Evolutionary conservation across 1,139 yeast genomes (phyloP), one percentile per base, ranked within the genome.

Genomic region (Scheffersomyces insectosa): DNA sequence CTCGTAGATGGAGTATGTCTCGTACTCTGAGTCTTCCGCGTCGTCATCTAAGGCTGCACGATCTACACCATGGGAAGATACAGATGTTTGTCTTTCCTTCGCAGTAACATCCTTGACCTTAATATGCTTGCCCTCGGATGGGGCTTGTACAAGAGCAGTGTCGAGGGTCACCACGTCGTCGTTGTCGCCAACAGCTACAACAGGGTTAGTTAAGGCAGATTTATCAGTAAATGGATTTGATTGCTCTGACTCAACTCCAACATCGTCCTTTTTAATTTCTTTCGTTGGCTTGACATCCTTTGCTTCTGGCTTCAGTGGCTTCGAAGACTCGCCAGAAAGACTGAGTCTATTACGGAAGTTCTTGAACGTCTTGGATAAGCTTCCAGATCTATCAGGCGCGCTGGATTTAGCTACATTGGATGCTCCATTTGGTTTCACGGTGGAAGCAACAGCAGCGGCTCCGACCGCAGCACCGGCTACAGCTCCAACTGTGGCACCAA

Each of bases 1-100:
- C 57, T 78, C 82, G 50, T 78, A 76, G 10, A 77, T 69, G 5
- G 80, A 71, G 49, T 63, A 65, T 32, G 67, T 59, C 40, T 69
- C 76, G 48, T 47, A 52, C 12, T 54, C 53, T 20, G 55, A 37
- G 7, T 43, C 43, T 13, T 38, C 45, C 12, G 45, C 47, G 4
- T 46, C 54, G 12, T 49, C 45, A 6, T 37, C 43, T 29, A 43
- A 42, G 27, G 33, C 44, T 4, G 55, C 45, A 36, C 38, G 51
- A 14, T 14, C 34, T 15, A 14, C 34, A 31, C 12, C 15, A 9
- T 28, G 39, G 12, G 43, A 44, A 20, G 28, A 44, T 31, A 42
- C 39, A 14, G 43, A 28, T 7, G 38, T 33, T 35, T 41, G 37
- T 32, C 42, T 23, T 38, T 43, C 38, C 39, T 42, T 12, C 43